phyloP scores from a whole-genome alignment of 768 basidiomycete species.

The Lenzites betulinus region DNA sequence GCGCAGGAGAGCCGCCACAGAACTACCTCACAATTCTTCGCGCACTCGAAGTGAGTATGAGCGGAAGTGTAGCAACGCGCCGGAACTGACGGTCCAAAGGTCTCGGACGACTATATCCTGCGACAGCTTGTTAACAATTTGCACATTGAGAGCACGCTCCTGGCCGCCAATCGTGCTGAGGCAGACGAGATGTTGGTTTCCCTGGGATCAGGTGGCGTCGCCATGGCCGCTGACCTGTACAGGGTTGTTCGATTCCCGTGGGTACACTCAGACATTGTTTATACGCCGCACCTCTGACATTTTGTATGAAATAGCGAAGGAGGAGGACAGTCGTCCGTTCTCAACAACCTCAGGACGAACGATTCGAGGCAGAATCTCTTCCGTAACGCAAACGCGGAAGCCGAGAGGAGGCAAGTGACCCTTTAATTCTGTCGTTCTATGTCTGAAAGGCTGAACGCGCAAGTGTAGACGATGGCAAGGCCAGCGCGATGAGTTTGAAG shows the following conservation, averaged over 20 bases:
- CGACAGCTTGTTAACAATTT: conserved; percentile 80
- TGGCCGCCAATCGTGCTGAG: conserved; percentile 63
- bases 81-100: conserved; percentile 44
- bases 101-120: conserved; percentile 70
- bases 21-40: conserved; percentile 75
- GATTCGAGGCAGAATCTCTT: conserved; percentile 51
- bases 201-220: conserved; percentile 52
- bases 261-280: conserved; percentile 28
- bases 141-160: conserved; percentile 69
- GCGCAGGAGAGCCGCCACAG: conserved; percentile 65
- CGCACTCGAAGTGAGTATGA: conserved; percentile 70
- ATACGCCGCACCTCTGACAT: background rate
- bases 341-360: conserved; percentile 32
- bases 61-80: background rate
- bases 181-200: conserved; percentile 55
- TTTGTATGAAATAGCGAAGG: conserved; percentile 54
- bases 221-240: conserved; percentile 66
- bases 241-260: conserved; percentile 66
- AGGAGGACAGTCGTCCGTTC: conserved; percentile 55
- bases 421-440: background rate
- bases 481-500: conserved; percentile 41
- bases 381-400: conserved; percentile 50
- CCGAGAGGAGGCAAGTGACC: conserved; percentile 47
- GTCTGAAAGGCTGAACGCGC: background rate
- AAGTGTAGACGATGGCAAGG: conserved; percentile 47